phyloP scores from a whole-genome alignment of 2,329 filamentous ascomycete genomes.

The Calonectria pseudoturangicola region DNA sequence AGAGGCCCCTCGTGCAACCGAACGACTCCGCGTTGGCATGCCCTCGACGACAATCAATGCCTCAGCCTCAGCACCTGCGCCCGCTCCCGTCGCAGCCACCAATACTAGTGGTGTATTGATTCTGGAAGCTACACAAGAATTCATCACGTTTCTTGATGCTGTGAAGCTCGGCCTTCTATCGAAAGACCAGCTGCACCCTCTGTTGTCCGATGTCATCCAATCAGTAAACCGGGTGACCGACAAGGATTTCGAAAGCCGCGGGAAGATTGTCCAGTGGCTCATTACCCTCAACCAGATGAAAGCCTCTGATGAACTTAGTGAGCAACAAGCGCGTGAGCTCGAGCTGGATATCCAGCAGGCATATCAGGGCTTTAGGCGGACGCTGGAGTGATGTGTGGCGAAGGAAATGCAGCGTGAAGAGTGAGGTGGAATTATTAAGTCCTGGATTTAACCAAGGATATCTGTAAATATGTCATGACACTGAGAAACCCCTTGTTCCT shows the following conservation, averaged over 20 bases:
- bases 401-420: conserved; percentile 21
- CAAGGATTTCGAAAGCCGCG: conserved; percentile 93
- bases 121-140: conserved; percentile 94
- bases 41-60: conserved; percentile 85
- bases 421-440: conserved; percentile 39
- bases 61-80: conserved; percentile 67
- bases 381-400: conserved; percentile 71
- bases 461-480: conserved; percentile 30
- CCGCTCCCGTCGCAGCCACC: conserved; percentile 65
- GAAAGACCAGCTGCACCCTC: conserved; percentile 96
- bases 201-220: conserved; percentile 96
- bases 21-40: conserved; percentile 93
- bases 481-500: conserved; percentile 24
- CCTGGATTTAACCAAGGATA: conserved; percentile 16
- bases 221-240: conserved; percentile 98
- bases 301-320: conserved; percentile 90
- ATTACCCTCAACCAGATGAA: conserved; percentile 99
- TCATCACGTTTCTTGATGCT: conserved; percentile 98
- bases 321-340: conserved; percentile 91
- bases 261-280: conserved; percentile 98
- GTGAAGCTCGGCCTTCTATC: conserved; percentile 93
- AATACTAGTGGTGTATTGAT: conserved; percentile 81
- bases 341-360: conserved; percentile 96
- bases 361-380: conserved; percentile 94
- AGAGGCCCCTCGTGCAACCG: conserved; percentile 94